Evolutionary conservation across 78 protist genomes (phyloP), one percentile per base, ranked within the genome.

Genomic region (Isochrysis galbana): DNA sequence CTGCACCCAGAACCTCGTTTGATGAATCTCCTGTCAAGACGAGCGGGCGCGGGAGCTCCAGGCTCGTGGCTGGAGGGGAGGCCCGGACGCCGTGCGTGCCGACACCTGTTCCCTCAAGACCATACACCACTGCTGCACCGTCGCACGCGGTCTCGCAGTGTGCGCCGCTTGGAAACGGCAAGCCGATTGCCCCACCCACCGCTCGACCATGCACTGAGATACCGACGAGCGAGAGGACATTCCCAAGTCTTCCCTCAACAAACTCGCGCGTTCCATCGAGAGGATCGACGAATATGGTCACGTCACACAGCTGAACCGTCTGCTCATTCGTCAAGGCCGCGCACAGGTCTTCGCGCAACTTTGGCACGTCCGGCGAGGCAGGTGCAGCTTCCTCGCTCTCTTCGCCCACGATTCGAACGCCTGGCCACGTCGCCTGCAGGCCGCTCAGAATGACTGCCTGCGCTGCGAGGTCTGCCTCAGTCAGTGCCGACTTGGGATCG

Each of bases 191-290:
- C 26, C 94, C 94, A 0, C 80, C 94, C 38, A 92, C 61, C 38
- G 94, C 67, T 23, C 29, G 7, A n/a, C 91, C 91, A 19, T 34
- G 34, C 38, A 25, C 26, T 32, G 94, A 5, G 83, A 92, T 69
- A 39, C 94, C 94, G 34, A 92, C 34, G 54, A 83, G 91, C 14
- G 69, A 36, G 34, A 25, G 48, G 36, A 29, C 46, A 32, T 29
- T 11, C 38, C 34, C 39, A 29, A 92, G 48, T n/a, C 83, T 36
- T 21, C 91, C 91, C 83, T 92, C 90, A 29, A 92, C 94, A 14
- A 88, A 92, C 86, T 86, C 94, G 7, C 91, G 61, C 42, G 94
- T 92, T 44, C 94, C 94, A 84, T 92, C 94, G 55, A 92, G 29
- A 17, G 94, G 94, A 84, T 92, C 94, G 87, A 92, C 51, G 48